A percentile compares a stretch with the other conserved stretches of the same genome.
Conservation (phyloP, 2,329 filamentous ascomycete genomes). For the Salinomyces thailandicus region DNA sequence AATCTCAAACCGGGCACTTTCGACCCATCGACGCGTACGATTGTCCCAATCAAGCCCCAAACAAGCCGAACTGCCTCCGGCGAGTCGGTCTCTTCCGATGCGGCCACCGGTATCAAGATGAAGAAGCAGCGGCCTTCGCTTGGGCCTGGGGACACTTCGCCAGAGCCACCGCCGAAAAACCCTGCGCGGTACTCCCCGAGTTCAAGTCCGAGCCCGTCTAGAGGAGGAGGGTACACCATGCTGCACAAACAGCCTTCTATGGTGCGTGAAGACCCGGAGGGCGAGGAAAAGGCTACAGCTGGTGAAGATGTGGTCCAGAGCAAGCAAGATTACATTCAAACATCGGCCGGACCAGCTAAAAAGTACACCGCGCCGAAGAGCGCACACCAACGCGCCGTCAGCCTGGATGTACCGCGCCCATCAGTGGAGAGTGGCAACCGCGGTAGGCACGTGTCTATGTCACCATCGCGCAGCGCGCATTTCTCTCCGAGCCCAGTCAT, state of each 20-base stretch:
- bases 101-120: background rate
- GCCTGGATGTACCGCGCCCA: constrained; percentile 24
- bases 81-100: background rate
- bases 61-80: background rate
- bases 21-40: constrained; percentile 22
- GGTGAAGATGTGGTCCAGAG: background rate
- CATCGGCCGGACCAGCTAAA: constrained; percentile 16
- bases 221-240: constrained; percentile 9
- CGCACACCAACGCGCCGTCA: constrained; percentile 18
- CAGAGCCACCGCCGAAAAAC: constrained; percentile 22
- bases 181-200: constrained; percentile 21
- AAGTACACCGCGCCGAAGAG: constrained; percentile 12
- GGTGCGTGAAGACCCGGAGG: constrained; percentile 24
- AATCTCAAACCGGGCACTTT: constrained; percentile 16
- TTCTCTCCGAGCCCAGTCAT: constrained; percentile 52
- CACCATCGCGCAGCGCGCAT: constrained; percentile 57
- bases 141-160: constrained; percentile 13
- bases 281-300: constrained; percentile 17
- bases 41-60: constrained; percentile 15
- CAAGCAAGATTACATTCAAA: constrained; percentile 8
- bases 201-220: constrained; percentile 14
- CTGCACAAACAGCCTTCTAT: constrained; percentile 25
- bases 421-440: constrained; percentile 12
- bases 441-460: constrained; percentile 32
- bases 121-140: constrained; percentile 5